A percentile compares a stretch with the other conserved stretches of the same genome.
Evolutionary conservation across 1,284 basidiomycete species (phyloP).

Genomic region (Athelia psychrophila): DNA sequence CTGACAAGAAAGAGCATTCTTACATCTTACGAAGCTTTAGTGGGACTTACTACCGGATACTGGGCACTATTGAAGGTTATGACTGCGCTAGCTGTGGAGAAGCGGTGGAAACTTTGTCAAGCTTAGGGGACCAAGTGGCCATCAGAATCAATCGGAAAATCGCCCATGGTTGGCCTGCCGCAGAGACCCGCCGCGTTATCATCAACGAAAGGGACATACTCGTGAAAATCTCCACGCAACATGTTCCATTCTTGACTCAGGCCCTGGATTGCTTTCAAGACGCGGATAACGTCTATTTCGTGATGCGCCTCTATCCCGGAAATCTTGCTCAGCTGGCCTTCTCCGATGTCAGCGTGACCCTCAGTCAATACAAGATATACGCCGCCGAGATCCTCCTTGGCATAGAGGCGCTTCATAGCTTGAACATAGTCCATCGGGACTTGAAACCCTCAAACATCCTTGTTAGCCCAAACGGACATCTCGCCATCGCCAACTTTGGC

Average conservation of each 20-base stretch:
- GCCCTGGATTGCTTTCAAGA: neutral
- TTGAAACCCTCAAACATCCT: constrained; percentile 18
- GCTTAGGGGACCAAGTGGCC: constrained; percentile 2
- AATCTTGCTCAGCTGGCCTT: neutral
- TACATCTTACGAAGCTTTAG: too few species aligned
- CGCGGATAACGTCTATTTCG: neutral
- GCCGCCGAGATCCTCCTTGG: constrained; percentile 24
- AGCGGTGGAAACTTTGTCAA: neutral
- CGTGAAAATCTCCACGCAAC: neutral
- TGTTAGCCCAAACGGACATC: constrained; percentile 8
- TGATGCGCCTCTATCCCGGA: neutral
- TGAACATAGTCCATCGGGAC: constrained; percentile 33
- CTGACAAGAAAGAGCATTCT: too few species aligned
- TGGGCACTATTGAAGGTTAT: too few species aligned
- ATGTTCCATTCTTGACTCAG: neutral
- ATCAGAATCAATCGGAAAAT: constrained; percentile 2
- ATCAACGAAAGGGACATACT: neutral
- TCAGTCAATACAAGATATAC: neutral
- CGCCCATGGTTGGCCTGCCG: neutral
- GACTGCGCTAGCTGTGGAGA: constrained; percentile 1
- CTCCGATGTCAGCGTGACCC: too few species aligned
- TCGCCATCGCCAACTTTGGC: constrained; percentile 8
- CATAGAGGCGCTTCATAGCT: constrained; percentile 54
- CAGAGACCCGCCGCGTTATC: neutral
- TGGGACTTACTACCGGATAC: too few species aligned